Base-by-base conservation (phyloP, 495 filamentous ascomycete species). In the Penicillium canescens region DNA sequence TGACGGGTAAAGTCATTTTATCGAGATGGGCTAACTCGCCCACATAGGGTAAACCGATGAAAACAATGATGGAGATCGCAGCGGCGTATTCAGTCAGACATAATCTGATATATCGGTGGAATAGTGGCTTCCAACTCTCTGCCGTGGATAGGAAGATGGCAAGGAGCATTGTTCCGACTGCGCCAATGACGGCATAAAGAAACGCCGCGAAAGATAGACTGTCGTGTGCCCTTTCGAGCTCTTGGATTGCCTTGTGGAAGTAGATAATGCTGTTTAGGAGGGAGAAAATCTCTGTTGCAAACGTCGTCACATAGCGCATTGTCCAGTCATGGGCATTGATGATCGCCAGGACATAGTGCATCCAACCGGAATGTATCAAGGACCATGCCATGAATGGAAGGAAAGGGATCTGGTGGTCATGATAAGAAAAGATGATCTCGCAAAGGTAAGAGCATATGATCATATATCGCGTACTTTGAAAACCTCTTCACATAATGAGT, bases 251-350 rank as follows among this genome's bases (percentile, higher is more conserved):
- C 65, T 89, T 89, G 59, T 88, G 83, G 62, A 90, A 88, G 65
- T 90, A 90, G 54, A 90, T 90, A 50, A 89, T 79, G 59, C 82
- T 85, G 65, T 89, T 89, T 3, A 89, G 68, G 1, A 89, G 79
- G 2, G 83, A 85, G 62, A 89, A 89, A 20, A 88, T 86, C 60
- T 90, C 86, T 13, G 82, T 86, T 23, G 78, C 82, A 59, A 89
- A 89, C 5, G 78, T 86, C 0, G 86, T 90, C 20, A 90, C 86
- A 60, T 90, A 89, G 49, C 82, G 77, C 86, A 90, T 90, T 2
- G 86, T 88, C 84, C 83, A 90, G 67, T 89, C 85, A 54, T 88
- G 86, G 18, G 85, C 86, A 64, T 90, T 89, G 58, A 88, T 78
- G 36, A 88, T 82, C 43, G 86, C 86, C 14, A 89, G 70, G 6